Conservation (phyloP, 495 filamentous ascomycete genomes). For the Trypethelium eluteriae region DNA sequence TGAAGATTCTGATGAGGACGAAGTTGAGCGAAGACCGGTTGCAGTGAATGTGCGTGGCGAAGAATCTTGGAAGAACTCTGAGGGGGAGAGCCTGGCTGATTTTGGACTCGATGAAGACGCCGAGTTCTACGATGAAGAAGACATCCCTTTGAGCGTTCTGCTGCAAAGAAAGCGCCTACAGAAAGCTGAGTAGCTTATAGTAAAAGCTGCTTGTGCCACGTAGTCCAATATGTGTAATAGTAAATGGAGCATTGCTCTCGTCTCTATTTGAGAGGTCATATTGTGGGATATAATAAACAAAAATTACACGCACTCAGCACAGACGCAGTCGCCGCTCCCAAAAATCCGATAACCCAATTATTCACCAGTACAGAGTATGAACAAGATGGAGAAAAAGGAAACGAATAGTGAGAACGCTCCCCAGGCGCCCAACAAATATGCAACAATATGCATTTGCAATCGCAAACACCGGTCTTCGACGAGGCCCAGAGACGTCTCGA, state of each 20-base stretch:
- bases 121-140: constrained; percentile 72
- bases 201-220: background rate
- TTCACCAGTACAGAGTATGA: background rate
- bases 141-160: constrained; percentile 68
- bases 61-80: constrained; percentile 70
- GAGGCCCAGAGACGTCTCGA: background rate
- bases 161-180: constrained; percentile 29
- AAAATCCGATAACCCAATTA: background rate
- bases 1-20: constrained; percentile 38
- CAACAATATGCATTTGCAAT: background rate
- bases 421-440: background rate
- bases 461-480: background rate
- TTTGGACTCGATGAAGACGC: constrained; percentile 85
- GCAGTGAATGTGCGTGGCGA: constrained; percentile 42
- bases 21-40: constrained; percentile 31
- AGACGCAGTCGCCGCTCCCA: background rate
- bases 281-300: background rate
- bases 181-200: background rate
- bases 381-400: background rate
- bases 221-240: background rate
- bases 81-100: constrained; percentile 78
- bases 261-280: background rate
- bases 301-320: background rate
- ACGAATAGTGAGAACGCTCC: background rate
- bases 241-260: background rate